phyloP scores from a whole-genome alignment of 164 flowering plant genomes.

The Malania oleifera region DNA sequence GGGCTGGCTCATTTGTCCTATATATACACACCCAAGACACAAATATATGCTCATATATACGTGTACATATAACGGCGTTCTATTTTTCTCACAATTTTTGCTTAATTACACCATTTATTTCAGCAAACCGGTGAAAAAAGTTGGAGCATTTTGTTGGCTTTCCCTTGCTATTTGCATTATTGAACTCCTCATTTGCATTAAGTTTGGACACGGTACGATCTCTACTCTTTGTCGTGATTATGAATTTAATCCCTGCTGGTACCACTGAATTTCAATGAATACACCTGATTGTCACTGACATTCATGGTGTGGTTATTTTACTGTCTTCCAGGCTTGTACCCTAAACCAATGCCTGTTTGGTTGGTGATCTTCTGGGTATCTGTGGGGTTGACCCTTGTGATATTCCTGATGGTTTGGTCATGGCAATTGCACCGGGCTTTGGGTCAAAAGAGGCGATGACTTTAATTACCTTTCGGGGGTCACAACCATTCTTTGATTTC shows the following conservation, averaged over 20 bases:
- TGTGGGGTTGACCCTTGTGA: slow-evolving; percentile 37
- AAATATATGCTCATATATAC: too few species aligned
- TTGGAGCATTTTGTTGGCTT: slow-evolving; percentile 96
- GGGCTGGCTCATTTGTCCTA: too few species aligned
- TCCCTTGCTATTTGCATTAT: slow-evolving; percentile 93
- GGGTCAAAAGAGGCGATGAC: slow-evolving; percentile 50
- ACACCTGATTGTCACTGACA: too few species aligned
- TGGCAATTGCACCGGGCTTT: slow-evolving; percentile 62
- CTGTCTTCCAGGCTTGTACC: slow-evolving; percentile 62
- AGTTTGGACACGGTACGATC: slow-evolving; percentile 88
- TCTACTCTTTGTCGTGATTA: background rate
- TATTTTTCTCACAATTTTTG: too few species aligned
- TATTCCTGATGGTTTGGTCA: slow-evolving; percentile 64
- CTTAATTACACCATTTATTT: too few species aligned
- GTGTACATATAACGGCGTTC: too few species aligned
- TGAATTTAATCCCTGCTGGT: background rate
- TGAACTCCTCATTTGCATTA: slow-evolving; percentile 94
- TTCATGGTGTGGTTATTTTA: background rate
- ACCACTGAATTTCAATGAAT: background rate
- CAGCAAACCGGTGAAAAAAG: slow-evolving; percentile 60
- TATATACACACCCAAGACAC: too few species aligned
- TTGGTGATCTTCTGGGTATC: slow-evolving; percentile 66
- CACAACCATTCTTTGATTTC: slow-evolving; percentile 37
- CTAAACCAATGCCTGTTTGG: slow-evolving; percentile 81
- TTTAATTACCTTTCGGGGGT: slow-evolving; percentile 15